Base-by-base conservation (phyloP, 208 protist genomes). In the Leishmania major region DNA sequence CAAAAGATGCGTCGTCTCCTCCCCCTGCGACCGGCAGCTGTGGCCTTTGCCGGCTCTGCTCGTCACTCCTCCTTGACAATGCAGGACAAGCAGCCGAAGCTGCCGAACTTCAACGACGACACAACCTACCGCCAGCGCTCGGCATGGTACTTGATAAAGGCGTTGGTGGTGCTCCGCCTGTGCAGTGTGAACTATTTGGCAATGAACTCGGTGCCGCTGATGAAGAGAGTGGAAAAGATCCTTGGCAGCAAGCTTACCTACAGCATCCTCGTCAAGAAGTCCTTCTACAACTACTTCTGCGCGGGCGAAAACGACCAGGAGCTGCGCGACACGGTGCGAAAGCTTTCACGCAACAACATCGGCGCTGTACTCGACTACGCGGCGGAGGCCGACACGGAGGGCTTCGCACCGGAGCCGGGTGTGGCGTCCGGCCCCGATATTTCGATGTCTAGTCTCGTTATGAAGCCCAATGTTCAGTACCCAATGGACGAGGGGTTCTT, bases 301-400 rank as follows among this genome's bases (percentile, higher is more conserved):
- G 98, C 94, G 7, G 98, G 98, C n/a, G 96, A 97, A 81, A 93
- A 95, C 81, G 94, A 94, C 45, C 77, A 91, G n/a, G 97, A 99
- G 80, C 84, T 98, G 25, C 81, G 90, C 51, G 64, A 88, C 62
- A 96, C 95, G 1, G 83, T 99, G 43, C 80, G 91, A 19, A 66
- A 79, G 55, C 91, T 99, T 47, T 87, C 89, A 11, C 74, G 83
- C 28, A 83, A 85, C 47, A 91, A 95, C 71, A 91, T 99, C 69
- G 97, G 96, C 47, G 87, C 95, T 70, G 97, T 99, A 51, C 91
- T 99, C 40, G 98, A 99, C 88, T 99, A 99, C 82, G 96, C 97
- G 5, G 98, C 96, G 25, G 98, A 99, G 90, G 94, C 93, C 0
- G 96, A 98, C 83, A 79, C 80, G 22, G 90, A 90, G 85, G 89